These are phyloP conservation scores for Sugiyamaella paludigena DNA, from an alignment of 1,139 yeast genomes.

Conservation along the genomic window DNA sequence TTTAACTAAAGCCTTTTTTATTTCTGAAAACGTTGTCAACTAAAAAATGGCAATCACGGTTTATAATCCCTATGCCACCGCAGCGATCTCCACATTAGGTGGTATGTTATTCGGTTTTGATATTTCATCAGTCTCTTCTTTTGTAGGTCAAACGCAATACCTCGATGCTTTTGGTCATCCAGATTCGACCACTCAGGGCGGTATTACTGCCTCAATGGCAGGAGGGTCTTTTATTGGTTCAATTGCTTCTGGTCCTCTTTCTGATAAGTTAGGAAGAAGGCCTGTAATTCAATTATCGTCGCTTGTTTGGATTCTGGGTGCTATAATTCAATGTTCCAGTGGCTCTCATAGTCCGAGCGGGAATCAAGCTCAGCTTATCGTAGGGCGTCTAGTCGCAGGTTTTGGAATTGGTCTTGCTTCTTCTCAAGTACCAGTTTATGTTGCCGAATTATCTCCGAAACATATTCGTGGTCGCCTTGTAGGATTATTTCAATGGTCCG, in stretches of 20 bases:
- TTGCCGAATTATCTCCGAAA: constrained; percentile 68
- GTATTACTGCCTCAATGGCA: constrained; percentile 93
- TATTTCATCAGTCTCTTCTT: constrained; percentile 85
- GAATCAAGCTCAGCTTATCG: constrained; percentile 66
- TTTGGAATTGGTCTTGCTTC: constrained; percentile 70
- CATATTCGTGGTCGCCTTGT: constrained; percentile 66
- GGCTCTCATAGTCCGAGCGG: constrained; percentile 28
- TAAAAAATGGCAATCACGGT: constrained; percentile 24
- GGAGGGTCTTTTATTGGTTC: constrained; percentile 70
- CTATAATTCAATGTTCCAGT: constrained; percentile 77
- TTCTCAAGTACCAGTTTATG: constrained; percentile 68
- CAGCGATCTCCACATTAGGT: constrained; percentile 69
- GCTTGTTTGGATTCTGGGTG: constrained; percentile 73
- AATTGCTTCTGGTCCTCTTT: constrained; percentile 41
- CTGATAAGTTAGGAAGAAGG: constrained; percentile 77
- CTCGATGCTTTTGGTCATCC: constrained; percentile 40
- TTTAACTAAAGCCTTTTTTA: too few species aligned
- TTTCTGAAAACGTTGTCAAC: neutral
- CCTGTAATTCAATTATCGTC: constrained; percentile 76
- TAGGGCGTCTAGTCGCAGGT: constrained; percentile 67
- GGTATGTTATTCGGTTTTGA: constrained; percentile 98
- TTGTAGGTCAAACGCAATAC: constrained; percentile 40
- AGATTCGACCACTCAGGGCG: constrained; percentile 61
- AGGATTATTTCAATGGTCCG: constrained; percentile 64
- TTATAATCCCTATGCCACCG: constrained; percentile 40